These are phyloP conservation scores for Pyrenophora tritici-repentis DNA, from an alignment of 2,329 filamentous ascomycete genomes.

Conservation along the genomic window DNA sequence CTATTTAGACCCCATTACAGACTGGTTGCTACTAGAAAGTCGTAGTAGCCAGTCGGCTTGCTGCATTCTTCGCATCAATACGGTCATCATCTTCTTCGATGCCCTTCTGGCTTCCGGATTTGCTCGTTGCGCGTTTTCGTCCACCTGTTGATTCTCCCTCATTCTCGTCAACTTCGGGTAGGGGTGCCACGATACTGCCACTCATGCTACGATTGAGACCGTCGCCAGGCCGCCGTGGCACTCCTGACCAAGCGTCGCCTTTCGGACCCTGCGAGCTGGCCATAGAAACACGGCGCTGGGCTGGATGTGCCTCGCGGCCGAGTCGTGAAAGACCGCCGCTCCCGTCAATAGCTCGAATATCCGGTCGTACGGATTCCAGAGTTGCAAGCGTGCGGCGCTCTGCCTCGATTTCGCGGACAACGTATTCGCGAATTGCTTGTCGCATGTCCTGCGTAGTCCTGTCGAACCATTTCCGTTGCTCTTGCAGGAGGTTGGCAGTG, in stretches of 20 bases:
- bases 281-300: slow-evolving; percentile 72
- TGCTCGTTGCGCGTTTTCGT: slow-evolving; percentile 55
- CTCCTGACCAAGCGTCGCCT: slow-evolving; percentile 97
- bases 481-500: slow-evolving; percentile 83
- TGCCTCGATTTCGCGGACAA: slow-evolving; percentile 91
- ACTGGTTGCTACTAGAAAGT: slow-evolving; percentile 68
- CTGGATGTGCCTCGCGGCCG: slow-evolving; percentile 84
- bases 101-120: slow-evolving; percentile 61
- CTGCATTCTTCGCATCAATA: slow-evolving; percentile 93
- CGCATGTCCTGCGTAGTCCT: slow-evolving; percentile 85
- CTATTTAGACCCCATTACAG: slow-evolving; percentile 11
- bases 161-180: slow-evolving; percentile 67
- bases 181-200: slow-evolving; percentile 64
- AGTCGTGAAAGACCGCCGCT: slow-evolving; percentile 88
- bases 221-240: slow-evolving; percentile 76
- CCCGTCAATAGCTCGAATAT: slow-evolving; percentile 89
- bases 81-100: slow-evolving; percentile 89
- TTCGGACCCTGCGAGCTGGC: slow-evolving; percentile 92
- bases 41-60: slow-evolving; percentile 89
- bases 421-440: slow-evolving; percentile 85
- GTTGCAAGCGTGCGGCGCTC: slow-evolving; percentile 90
- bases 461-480: slow-evolving; percentile 89
- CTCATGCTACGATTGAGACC: slow-evolving; percentile 78
- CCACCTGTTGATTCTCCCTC: slow-evolving; percentile 54
- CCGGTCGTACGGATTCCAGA: slow-evolving; percentile 89